Conservation (phyloP, 1,284 basidiomycete species). For the Schizophyllum amplum region DNA sequence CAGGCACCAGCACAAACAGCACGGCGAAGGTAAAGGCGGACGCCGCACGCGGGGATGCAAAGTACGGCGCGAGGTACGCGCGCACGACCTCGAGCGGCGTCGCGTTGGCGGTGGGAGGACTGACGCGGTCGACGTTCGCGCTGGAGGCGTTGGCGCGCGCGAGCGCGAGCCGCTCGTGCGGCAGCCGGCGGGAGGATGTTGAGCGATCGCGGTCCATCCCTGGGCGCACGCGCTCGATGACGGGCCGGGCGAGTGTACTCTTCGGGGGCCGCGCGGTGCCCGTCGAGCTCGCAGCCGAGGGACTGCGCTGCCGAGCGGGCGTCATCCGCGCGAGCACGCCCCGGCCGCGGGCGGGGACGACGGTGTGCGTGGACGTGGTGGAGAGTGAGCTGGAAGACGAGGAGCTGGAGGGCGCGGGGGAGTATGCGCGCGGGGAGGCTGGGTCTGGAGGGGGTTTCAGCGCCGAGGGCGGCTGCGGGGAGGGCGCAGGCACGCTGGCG, state of each 20-base stretch:
- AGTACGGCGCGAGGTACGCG: conserved; percentile 35
- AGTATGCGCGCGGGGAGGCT: conserved; percentile 26
- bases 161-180: conserved; percentile 8
- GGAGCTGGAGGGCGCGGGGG: conserved; percentile 40
- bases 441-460: conserved; percentile 7
- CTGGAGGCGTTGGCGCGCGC: conserved; percentile 11
- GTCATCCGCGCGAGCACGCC: conserved; percentile 11
- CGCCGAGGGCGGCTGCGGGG: not conserved
- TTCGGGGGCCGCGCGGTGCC: conserved; percentile 22
- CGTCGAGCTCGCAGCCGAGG: conserved; percentile 25
- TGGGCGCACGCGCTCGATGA: conserved; percentile 9
- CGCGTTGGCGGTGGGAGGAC: not conserved
- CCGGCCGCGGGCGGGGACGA: conserved; percentile 32
- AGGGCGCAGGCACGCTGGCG: too few relatives aligned
- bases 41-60: conserved; percentile 36
- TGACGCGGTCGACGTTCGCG: conserved; percentile 4
- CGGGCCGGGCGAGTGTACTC: conserved; percentile 8
- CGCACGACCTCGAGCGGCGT: conserved; percentile 30
- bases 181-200: conserved; percentile 3
- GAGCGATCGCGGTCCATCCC: conserved; percentile 15
- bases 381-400: conserved; percentile 52
- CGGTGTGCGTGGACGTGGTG: conserved; percentile 48
- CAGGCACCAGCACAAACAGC: conserved; percentile 52
- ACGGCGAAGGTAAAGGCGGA: conserved; percentile 34
- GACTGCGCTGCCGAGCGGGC: conserved; percentile 18